Evolutionary conservation across 164 flowering plant genomes (phyloP).

Genomic region (Echeveria elegans): DNA sequence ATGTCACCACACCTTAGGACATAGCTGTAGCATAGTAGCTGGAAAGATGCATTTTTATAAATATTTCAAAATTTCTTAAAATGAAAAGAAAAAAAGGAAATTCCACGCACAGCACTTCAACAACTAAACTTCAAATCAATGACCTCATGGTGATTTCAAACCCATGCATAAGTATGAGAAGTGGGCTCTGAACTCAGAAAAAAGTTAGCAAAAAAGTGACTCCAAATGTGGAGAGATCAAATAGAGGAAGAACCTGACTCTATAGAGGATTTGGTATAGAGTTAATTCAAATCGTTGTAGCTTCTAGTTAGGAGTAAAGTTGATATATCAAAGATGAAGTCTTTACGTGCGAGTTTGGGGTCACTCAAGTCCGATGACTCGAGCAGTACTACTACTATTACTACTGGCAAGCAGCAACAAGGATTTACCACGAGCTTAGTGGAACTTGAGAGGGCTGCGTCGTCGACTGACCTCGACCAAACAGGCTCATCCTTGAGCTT

Average conservation of each 20-base stretch:
- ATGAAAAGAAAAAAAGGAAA: background rate
- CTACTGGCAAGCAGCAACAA: background rate
- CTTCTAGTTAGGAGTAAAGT: background rate
- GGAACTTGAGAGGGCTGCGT: conserved; percentile 17
- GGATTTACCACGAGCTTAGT: background rate
- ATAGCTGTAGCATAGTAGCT: too few species aligned
- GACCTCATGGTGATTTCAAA: background rate
- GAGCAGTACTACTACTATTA: too few species aligned
- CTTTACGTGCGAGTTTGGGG: background rate
- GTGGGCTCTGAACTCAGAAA: background rate
- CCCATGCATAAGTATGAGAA: background rate
- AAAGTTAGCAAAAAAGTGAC: background rate
- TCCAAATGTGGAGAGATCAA: background rate
- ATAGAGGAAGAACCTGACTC: background rate
- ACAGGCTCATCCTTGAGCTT: conserved; percentile 13
- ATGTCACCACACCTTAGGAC: background rate
- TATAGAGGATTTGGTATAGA: background rate
- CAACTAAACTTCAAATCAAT: background rate
- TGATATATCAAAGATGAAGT: background rate
- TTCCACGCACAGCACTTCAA: background rate
- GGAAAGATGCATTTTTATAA: too few species aligned
- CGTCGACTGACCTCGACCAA: conserved; percentile 22
- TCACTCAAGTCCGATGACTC: background rate
- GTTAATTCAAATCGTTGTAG: background rate
- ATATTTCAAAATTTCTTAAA: too few species aligned